Base-by-base conservation (phyloP, 441 rosid species). In the Mallotus repandus region DNA sequence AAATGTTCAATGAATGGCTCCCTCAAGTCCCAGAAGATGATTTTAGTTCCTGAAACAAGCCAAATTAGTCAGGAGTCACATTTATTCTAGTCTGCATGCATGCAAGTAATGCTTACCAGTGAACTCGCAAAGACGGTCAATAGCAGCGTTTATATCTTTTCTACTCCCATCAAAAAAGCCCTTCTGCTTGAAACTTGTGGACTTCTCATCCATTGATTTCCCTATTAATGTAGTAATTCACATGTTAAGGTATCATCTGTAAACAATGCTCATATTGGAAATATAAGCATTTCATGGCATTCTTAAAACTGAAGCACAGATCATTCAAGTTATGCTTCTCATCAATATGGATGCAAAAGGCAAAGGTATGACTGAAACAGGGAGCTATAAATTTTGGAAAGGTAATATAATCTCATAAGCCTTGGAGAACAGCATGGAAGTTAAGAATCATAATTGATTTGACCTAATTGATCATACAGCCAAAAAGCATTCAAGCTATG, bases 1-100 rank as follows among this genome's bases (percentile, higher is more conserved):
- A 96, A 74, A 77, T 92, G 83, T 72, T 96, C 96, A 46, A 96
- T 88, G 83, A 96, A 86, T 50, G 93, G 89, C 74, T 87, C 98
- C 88, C 91, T 85, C 80, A 96, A 80, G 86, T 96, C 98, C 82
- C 90, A 93, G 83, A 96, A 96, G 78, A 93, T 86, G 74, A 93
- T 90, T 83, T 93, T 96, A 62, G 94, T 96, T 75, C 98, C 99
- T 93, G 94, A 77, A 87, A 63, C 53, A 72, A 48, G 41, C 4
- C 46, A 62, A 70, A 74, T 73, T 43, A 68, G 74, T 74, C 73
- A 80, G 66, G 21, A 22, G 73, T 71, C 50, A 56, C 65, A 55
- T 54, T 52, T 21, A 65, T n/a, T 66, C 69, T 15, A 59, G 45
- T 62, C 13, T 12, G 4, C n/a, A 10, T 70, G 76, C 63, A 70